These are phyloP conservation scores for Pycnococcus provasolii DNA, from an alignment of 139 green algal genomes.

Conservation along the genomic window DNA sequence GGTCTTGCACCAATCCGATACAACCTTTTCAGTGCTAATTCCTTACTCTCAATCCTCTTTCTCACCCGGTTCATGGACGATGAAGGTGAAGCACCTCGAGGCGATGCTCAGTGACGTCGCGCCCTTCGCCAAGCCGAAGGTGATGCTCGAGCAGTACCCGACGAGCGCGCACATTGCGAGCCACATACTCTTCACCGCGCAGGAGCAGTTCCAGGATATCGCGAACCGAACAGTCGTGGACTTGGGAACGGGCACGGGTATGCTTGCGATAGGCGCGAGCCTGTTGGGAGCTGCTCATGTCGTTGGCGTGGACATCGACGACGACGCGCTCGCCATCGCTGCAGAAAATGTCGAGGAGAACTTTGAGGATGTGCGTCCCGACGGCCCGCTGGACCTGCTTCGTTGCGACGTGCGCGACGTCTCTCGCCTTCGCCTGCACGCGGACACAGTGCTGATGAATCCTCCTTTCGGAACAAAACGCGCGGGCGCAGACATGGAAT, in stretches of 20 bases:
- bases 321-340: conserved; percentile 57
- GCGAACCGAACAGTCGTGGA: conserved; percentile 63
- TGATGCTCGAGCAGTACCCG: conserved; percentile 88
- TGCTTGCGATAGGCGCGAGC: conserved; percentile 68
- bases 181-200: conserved; percentile 65
- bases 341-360: conserved; percentile 42
- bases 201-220: conserved; percentile 61
- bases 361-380: background rate
- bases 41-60: too few relatives aligned
- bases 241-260: conserved; percentile 70
- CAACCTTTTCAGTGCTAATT: too few relatives aligned
- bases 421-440: conserved; percentile 23
- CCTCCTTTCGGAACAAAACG: conserved; percentile 82
- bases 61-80: conserved; percentile 20
- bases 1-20: too few relatives aligned
- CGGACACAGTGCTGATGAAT: conserved; percentile 87
- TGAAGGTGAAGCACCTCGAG: conserved; percentile 78
- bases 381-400: background rate
- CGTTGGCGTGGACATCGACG: conserved; percentile 75
- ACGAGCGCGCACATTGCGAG: conserved; percentile 72
- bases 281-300: conserved; percentile 63
- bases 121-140: conserved; percentile 59
- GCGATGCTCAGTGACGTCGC: conserved; percentile 62
- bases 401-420: background rate
- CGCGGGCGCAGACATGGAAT: conserved; percentile 82